Evolutionary conservation across 345 rosid genomes (phyloP).

Genomic region (Rhodomyrtus tomentosa): DNA sequence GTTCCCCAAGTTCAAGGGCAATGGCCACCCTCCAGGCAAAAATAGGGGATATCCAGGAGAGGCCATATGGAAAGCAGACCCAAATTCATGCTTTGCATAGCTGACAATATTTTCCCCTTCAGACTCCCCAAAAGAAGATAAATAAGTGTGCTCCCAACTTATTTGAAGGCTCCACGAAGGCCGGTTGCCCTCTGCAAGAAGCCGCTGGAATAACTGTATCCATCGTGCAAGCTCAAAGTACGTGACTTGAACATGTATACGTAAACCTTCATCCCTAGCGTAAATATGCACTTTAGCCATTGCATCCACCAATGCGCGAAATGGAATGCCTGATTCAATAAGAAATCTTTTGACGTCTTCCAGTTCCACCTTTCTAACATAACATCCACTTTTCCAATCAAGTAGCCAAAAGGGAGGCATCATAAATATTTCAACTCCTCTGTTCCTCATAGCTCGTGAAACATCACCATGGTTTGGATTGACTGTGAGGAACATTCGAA

Average conservation of each 20-base stretch:
- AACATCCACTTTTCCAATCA: conserved; percentile 23
- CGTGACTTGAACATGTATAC: conserved; percentile 35
- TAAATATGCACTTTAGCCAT: conserved; percentile 84
- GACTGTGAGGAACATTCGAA: conserved; percentile 79
- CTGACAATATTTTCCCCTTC: conserved; percentile 46
- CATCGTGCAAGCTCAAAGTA: conserved; percentile 87
- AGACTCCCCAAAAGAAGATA: conserved; percentile 66
- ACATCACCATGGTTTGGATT: conserved; percentile 86
- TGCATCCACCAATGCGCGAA: conserved; percentile 42
- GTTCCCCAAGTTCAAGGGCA: conserved; percentile 53
- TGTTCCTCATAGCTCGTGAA: conserved; percentile 95
- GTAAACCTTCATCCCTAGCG: conserved; percentile 48
- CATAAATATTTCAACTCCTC: conserved; percentile 92
- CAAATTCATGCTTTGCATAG: conserved; percentile 34
- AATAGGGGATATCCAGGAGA: conserved; percentile 23
- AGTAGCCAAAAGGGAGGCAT: conserved; percentile 86
- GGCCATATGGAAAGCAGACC: conserved; percentile 13
- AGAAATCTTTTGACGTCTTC: conserved; percentile 63
- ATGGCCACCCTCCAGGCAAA: conserved; percentile 88
- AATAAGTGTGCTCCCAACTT: conserved; percentile 91
- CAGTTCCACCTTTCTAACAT: conserved; percentile 34
- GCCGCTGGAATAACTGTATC: conserved; percentile 75
- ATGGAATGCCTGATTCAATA: conserved; percentile 65
- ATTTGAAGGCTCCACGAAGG: conserved; percentile 71
- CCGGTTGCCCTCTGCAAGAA: conserved; percentile 58